Evolutionary conservation across 2,329 filamentous ascomycete genomes (phyloP).

Genomic region (Ophiostoma tasmaniense): DNA sequence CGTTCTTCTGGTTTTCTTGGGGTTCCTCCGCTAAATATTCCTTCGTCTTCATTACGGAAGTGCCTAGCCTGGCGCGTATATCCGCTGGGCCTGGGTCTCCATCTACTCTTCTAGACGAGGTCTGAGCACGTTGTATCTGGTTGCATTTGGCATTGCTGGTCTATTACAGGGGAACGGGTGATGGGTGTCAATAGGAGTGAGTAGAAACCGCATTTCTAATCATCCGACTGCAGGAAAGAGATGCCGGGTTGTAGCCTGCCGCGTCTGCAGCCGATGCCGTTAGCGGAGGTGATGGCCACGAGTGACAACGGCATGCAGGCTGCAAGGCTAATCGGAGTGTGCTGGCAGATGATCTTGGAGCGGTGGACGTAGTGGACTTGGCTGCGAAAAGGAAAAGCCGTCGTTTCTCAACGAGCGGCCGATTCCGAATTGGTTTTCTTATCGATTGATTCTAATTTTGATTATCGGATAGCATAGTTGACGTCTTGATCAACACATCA

Average conservation of each 20-base stretch:
- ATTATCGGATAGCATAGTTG: too few species aligned
- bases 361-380: too few species aligned
- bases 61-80: not conserved
- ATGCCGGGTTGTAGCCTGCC: not conserved
- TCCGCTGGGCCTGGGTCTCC: too few species aligned
- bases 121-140: not conserved
- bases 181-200: not conserved
- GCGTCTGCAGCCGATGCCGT: not conserved
- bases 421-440: too few species aligned
- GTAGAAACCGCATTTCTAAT: not conserved
- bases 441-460: too few species aligned
- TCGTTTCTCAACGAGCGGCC: too few species aligned
- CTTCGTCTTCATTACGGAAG: not conserved
- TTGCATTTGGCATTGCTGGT: not conserved
- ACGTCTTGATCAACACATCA: too few species aligned
- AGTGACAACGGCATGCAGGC: not conserved
- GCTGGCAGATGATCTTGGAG: not conserved
- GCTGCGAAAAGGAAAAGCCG: too few species aligned
- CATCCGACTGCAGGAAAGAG: not conserved
- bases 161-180: not conserved
- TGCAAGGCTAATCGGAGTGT: not conserved
- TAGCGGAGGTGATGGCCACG: not conserved
- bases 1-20: too few species aligned
- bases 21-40: too few species aligned
- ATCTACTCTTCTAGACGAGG: too few species aligned